Percentiles rank a stretch among this genome's conserved stretches.
phyloP scores from a whole-genome alignment of 768 basidiomycete genomes.

The Termitomyces sp. region DNA sequence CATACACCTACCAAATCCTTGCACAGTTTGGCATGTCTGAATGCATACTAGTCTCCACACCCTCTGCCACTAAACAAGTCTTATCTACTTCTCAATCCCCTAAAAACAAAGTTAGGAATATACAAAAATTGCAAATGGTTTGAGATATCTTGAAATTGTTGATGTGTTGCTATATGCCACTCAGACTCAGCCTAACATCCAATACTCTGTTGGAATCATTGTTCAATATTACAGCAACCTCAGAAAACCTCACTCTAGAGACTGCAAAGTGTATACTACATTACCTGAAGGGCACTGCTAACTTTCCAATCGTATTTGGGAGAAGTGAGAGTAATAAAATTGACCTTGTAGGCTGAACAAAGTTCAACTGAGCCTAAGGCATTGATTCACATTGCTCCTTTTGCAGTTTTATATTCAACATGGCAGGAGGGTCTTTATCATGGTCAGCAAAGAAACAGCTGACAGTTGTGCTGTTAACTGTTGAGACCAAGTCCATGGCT shows the following conservation, averaged over 20 bases:
- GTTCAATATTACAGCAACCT: background rate
- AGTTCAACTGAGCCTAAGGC: no score
- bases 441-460: no score
- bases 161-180: background rate
- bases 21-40: background rate
- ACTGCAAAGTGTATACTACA: background rate
- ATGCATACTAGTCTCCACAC: background rate
- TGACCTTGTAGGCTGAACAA: no score
- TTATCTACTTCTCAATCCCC: background rate
- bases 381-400: no score
- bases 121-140: background rate
- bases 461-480: no score
- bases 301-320: no score
- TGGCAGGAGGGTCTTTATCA: no score
- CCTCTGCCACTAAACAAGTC: background rate
- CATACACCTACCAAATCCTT: background rate
- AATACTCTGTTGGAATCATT: background rate
- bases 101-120: background rate
- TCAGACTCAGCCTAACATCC: background rate
- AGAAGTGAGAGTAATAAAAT: no score
- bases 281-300: background rate
- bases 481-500: no score
- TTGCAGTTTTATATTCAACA: no score
- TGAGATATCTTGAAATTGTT: background rate
- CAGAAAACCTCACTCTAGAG: background rate